Base-by-base conservation (phyloP, 2,329 filamentous ascomycete species). In the Dactylonectria estremocensis region DNA sequence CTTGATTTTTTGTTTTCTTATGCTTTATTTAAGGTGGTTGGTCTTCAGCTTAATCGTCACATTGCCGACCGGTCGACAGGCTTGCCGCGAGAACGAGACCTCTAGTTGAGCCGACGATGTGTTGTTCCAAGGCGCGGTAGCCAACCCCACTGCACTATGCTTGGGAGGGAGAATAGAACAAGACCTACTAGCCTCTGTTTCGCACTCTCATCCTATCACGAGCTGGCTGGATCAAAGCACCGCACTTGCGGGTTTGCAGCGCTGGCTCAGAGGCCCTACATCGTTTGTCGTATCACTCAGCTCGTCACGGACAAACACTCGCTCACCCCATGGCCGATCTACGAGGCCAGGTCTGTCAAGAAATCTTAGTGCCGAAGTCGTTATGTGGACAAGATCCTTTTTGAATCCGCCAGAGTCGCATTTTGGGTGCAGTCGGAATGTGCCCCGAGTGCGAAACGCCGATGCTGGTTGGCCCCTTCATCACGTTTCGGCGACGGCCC, bases 381-480 rank as follows among this genome's bases (percentile, higher is more conserved):
- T 56, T 37, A 18, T 16, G 24, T 46, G 46, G 7, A 9, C 14
- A 18, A 16, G 10, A 43, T n/a, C 16, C 58, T 56, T 28, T 5
- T 28, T 35, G 20, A 24, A 53, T 20, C 16, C 24, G 18, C 22
- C 33, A 22, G 5, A 40, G 43, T 52, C 28, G 37, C 24, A 22
- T 64, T 31, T 31, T 18, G 14, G 22, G 24, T 10, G 20, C 53
- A 54, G 37, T 45, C 35, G 45, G 28, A 16, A 14, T 49, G 54
- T 28, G n/a, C 48, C 55, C 61, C 45, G 37, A 61, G 53, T 45
- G 55, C 35, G 4, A 33, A 61, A 49, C 35, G 46, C 45, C 11
- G 49, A 45, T 35, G 33, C 37, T 66, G 71, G 56, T 67, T 70
- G 65, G 20, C 50, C 52, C 57, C 46, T 43, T 48, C 31, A 54